phyloP scores from a whole-genome alignment of 352 stramenopile species.

The Globisporangium echinulatum region DNA sequence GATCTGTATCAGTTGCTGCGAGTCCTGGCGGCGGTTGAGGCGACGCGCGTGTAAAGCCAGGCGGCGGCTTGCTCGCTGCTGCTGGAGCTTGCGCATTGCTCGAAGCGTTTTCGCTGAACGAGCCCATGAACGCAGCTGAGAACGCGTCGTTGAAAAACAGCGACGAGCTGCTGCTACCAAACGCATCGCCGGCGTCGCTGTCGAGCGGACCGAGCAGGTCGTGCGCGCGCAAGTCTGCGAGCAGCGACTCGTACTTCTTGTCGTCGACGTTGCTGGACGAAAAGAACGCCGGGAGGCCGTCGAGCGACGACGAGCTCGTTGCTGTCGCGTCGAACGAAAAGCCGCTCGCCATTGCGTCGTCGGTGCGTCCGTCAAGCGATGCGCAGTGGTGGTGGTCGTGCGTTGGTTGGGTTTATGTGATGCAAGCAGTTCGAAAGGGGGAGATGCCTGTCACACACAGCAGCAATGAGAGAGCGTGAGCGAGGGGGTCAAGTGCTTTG shows the following conservation, averaged over 20 bases:
- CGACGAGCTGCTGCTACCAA: conserved; percentile 29
- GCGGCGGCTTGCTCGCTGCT: conserved; percentile 26
- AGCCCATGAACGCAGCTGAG: conserved; percentile 78
- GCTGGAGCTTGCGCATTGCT: not conserved
- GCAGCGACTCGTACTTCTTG: conserved; percentile 82
- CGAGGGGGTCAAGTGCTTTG: too few relatives aligned
- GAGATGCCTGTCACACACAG: too few relatives aligned
- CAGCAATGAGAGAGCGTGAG: too few relatives aligned
- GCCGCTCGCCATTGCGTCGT: conserved; percentile 27
- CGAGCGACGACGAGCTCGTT: conserved; percentile 13
- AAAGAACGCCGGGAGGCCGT: conserved; percentile 71
- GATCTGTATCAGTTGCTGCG: conserved; percentile 49
- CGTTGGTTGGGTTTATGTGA: too few relatives aligned
- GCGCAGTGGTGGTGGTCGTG: too few relatives aligned
- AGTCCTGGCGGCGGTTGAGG: conserved; percentile 30
- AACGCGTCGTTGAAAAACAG: conserved; percentile 86
- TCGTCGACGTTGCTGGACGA: conserved; percentile 75
- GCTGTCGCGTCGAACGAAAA: conserved; percentile 23
- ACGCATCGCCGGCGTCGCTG: conserved; percentile 9
- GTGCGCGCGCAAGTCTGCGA: conserved; percentile 78
- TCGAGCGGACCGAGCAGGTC: conserved; percentile 74
- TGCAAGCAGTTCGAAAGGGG: too few relatives aligned
- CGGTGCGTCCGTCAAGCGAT: too few relatives aligned
- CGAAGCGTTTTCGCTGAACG: conserved; percentile 39
- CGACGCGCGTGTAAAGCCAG: conserved; percentile 38